Conservation (phyloP, 2,329 filamentous ascomycete genomes). For the Colletotrichum coccodes region DNA sequence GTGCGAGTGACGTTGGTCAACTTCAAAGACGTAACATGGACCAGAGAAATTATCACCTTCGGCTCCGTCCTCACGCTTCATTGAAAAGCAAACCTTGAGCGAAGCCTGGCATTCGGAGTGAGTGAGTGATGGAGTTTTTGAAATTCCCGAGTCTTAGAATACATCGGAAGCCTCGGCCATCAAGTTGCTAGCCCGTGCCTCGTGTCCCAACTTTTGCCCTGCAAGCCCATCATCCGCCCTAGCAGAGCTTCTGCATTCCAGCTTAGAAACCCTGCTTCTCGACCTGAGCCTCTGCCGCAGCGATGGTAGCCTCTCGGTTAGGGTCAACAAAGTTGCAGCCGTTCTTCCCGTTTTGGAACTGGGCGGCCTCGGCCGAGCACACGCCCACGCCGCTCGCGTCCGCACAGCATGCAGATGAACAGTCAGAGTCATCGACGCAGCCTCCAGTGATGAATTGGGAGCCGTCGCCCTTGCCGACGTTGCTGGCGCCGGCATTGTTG, state of each 20-base stretch:
- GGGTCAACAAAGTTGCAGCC: constrained; percentile 44
- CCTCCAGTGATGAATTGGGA: constrained; percentile 44
- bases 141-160: too few relatives aligned
- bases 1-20: too few relatives aligned
- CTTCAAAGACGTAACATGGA: too few relatives aligned
- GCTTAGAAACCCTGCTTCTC: constrained; percentile 29
- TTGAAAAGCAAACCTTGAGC: too few relatives aligned
- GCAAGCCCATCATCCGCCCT: neutral
- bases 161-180: too few relatives aligned
- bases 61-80: too few relatives aligned
- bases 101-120: too few relatives aligned
- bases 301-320: constrained; percentile 24
- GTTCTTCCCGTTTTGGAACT: constrained; percentile 42
- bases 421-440: constrained; percentile 41
- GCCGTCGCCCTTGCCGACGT: constrained; percentile 31
- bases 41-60: too few relatives aligned
- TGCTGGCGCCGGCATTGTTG: constrained; percentile 35
- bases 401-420: constrained; percentile 41
- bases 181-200: neutral
- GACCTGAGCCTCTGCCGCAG: constrained; percentile 29
- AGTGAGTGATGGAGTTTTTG: too few relatives aligned
- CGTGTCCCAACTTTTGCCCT: too few relatives aligned
- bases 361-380: constrained; percentile 42
- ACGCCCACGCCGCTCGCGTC: constrained; percentile 38
- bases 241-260: constrained; percentile 17